These are phyloP conservation scores for Fusarium sp. DNA, from an alignment of 2,329 filamentous ascomycete genomes.

Conservation along the genomic window DNA sequence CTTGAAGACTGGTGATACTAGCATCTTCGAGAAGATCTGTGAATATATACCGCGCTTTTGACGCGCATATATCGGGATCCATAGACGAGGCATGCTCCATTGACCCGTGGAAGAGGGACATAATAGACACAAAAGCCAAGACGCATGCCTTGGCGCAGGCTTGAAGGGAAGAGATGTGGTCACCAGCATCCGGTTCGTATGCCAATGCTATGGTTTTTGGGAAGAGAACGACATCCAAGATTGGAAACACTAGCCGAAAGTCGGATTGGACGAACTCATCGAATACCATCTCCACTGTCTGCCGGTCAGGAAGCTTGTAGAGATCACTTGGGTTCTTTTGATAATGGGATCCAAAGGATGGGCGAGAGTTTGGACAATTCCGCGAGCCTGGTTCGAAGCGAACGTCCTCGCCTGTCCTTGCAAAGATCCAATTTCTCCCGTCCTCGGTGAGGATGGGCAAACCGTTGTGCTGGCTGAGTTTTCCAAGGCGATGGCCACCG, in stretches of 20 bases:
- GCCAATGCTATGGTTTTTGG: slow-evolving; percentile 57
- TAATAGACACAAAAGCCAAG: slow-evolving; percentile 59
- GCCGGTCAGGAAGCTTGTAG: slow-evolving; percentile 38
- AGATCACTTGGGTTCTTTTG: slow-evolving; percentile 8
- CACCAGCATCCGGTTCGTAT: slow-evolving; percentile 49
- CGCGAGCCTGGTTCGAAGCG: not conserved
- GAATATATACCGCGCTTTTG: slow-evolving; percentile 56
- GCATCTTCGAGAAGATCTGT: slow-evolving; percentile 56
- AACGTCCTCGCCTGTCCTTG: slow-evolving; percentile 34
- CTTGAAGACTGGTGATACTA: slow-evolving; percentile 57
- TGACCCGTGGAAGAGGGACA: slow-evolving; percentile 38
- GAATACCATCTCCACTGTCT: slow-evolving; percentile 44
- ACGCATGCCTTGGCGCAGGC: slow-evolving; percentile 59
- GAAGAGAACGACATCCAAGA: slow-evolving; percentile 61
- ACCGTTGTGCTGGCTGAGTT: slow-evolving; percentile 42
- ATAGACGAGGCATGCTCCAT: slow-evolving; percentile 38
- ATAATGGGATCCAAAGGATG: not conserved
- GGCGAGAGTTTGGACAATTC: not conserved
- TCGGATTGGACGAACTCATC: slow-evolving; percentile 45
- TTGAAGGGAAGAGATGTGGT: slow-evolving; percentile 38
- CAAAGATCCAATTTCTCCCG: slow-evolving; percentile 36
- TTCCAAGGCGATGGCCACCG: slow-evolving; percentile 38
- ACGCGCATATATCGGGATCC: slow-evolving; percentile 55
- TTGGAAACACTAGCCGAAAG: slow-evolving; percentile 59
- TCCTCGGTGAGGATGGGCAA: slow-evolving; percentile 37